Base-by-base conservation (phyloP, 2,329 filamentous ascomycete genomes). In the Aspergillus vadensis region DNA sequence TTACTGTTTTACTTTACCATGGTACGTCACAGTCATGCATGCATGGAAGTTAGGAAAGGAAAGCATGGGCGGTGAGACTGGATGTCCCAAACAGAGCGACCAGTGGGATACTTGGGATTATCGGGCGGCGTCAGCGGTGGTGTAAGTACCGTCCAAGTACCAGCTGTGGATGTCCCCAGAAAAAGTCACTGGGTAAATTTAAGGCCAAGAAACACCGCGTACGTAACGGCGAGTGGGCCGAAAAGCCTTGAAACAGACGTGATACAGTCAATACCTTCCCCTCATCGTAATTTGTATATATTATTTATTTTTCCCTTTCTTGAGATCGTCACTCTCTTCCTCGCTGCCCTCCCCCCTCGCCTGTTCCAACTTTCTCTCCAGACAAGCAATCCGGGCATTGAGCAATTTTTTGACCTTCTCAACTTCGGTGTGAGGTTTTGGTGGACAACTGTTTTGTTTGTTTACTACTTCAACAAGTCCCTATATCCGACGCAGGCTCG, bases 311-410 rank as follows among this genome's bases (percentile, higher is more conserved):
- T 36, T 36, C 32, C 12, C 32, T 36, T 36, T 12, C 32, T 55
- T 55, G 44, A 43, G 38, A 44, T 55, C 41, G 52, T 23, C 23
- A 10, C 8, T 15, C 19, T 47, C 43, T n/a, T 25, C 62, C 66
- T 62, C 60, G 60, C 57, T 47, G 57, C 59, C 57, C 60, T 23
- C 49, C 50, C 58, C 23, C 30, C 36, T 25, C n/a, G 14, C 30
- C 27, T 32, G 19, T 14, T 21, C 30, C 9, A 8, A 15, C 50
- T 15, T 19, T 39, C 30, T 38, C 25, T 52, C 25, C 27, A 17
- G 30, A 17, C 38, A 10, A 27, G 21, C 15, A 10, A 44, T 14
- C 21, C 12, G 25, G 44, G 44, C 15, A 49, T 49, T 49, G 44
- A 23, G 15, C 21, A 25, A 14, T 43, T 49, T 14, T 49, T 30